These are phyloP conservation scores for Biancaea sappan DNA, from an alignment of 306 rosid species.

Conservation along the genomic window DNA sequence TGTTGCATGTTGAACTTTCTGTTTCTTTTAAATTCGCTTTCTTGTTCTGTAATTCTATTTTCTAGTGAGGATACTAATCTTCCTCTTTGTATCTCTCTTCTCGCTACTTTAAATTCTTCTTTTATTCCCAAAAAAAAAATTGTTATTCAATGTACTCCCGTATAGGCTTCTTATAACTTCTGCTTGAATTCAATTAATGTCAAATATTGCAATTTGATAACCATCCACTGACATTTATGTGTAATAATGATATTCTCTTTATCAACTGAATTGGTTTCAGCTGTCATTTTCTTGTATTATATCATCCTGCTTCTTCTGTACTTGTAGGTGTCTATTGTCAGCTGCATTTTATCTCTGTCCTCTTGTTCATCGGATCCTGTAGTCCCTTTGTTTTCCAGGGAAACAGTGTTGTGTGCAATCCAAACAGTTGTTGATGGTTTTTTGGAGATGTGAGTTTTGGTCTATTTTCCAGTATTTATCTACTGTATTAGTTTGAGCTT, in stretches of 20 bases:
- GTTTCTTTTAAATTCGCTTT: too few species aligned
- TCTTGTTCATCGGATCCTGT: constrained; percentile 68
- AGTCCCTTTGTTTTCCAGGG: constrained; percentile 72
- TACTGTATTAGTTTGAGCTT: background rate
- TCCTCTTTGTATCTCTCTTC: too few species aligned
- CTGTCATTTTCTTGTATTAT: constrained; percentile 18
- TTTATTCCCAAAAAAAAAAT: too few species aligned
- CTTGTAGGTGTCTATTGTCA: constrained; percentile 77
- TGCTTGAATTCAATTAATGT: constrained; percentile 14
- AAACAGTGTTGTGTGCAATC: constrained; percentile 55
- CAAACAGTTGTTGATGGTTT: constrained; percentile 91
- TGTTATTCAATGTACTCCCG: too few species aligned
- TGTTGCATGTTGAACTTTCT: too few species aligned
- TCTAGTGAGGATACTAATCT: too few species aligned
- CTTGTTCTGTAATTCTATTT: too few species aligned
- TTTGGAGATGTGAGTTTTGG: constrained; percentile 63
- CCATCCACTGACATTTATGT: constrained; percentile 22
- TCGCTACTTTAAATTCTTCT: too few species aligned
- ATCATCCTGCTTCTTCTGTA: constrained; percentile 29
- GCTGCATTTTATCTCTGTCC: constrained; percentile 75
- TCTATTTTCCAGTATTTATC: constrained; percentile 11
- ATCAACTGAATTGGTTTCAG: constrained; percentile 18
- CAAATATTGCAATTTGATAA: constrained; percentile 11
- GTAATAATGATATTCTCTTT: background rate
- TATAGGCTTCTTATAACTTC: background rate